These are phyloP conservation scores for Phalaenopsis hybrid DNA, from an alignment of 116 monocot species.

Conservation along the genomic window DNA sequence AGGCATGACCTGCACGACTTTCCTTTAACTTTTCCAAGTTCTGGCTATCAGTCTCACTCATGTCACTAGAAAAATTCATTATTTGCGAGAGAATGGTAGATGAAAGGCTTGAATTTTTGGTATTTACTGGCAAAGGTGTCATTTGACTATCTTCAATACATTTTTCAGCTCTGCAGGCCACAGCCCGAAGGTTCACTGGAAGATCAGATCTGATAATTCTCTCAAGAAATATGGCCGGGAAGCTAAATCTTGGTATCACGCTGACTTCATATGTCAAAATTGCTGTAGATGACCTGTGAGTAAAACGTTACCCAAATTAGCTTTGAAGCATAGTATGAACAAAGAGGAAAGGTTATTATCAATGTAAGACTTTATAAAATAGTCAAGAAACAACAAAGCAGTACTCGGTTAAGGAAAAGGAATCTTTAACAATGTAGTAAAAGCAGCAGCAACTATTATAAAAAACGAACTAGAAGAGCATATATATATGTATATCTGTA, in stretches of 20 bases:
- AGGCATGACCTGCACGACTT: slow-evolving; percentile 5
- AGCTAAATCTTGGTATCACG: slow-evolving; percentile 85
- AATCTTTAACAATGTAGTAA: too few species aligned
- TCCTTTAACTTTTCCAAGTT: slow-evolving; percentile 11
- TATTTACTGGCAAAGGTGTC: slow-evolving; percentile 6
- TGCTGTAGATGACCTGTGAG: slow-evolving; percentile 56
- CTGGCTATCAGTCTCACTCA: slow-evolving; percentile 5
- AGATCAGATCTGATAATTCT: slow-evolving; percentile 93
- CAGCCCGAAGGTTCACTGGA: slow-evolving; percentile 83
- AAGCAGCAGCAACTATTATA: too few species aligned
- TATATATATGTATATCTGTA: not conserved
- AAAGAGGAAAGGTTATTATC: not conserved
- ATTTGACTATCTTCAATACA: slow-evolving; percentile 24
- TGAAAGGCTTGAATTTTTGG: not conserved
- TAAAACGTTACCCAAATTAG: not conserved
- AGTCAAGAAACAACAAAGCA: not conserved
- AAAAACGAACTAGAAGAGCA: not conserved
- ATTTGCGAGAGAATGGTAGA: slow-evolving; percentile 1
- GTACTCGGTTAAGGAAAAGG: not conserved
- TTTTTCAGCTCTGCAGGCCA: slow-evolving; percentile 75
- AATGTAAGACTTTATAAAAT: not conserved
- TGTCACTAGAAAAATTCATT: not conserved
- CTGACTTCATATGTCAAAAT: slow-evolving; percentile 75
- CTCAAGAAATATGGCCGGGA: slow-evolving; percentile 87
- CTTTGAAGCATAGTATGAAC: not conserved